Conservation (phyloP, 2,329 filamentous ascomycete genomes). For the Scedosporium apiospermum region DNA sequence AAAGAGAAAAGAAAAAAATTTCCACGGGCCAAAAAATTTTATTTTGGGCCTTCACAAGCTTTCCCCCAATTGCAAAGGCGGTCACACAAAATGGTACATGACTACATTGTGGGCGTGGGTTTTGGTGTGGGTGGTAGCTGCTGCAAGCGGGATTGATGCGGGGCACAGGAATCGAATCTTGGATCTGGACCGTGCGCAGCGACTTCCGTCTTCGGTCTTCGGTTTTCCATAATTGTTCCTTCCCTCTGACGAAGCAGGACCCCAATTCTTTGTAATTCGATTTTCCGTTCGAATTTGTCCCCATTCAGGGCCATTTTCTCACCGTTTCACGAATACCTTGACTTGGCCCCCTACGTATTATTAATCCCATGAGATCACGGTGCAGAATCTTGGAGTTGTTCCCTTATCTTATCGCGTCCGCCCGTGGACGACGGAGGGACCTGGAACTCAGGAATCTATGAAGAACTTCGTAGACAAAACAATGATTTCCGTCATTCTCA, state of each 20-base stretch:
- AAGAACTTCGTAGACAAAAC: too few relatives aligned
- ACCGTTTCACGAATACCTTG: too few relatives aligned
- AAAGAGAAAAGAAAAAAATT: constrained; percentile 23
- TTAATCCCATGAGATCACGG: too few relatives aligned
- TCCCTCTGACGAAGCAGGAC: background rate
- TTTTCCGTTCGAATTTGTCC: background rate
- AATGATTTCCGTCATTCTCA: background rate
- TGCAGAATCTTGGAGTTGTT: background rate
- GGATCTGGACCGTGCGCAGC: background rate
- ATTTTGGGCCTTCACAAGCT: constrained; percentile 26
- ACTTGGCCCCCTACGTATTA: too few relatives aligned
- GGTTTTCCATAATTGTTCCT: background rate
- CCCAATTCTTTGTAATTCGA: background rate
- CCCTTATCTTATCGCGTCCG: background rate
- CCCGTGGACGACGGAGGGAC: too few relatives aligned
- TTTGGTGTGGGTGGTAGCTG: background rate
- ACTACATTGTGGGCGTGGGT: background rate
- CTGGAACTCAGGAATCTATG: too few relatives aligned
- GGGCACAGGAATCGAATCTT: background rate
- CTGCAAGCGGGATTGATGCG: background rate
- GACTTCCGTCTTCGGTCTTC: background rate
- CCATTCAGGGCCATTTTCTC: too few relatives aligned
- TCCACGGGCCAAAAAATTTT: constrained; percentile 20
- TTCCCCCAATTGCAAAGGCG: too few relatives aligned
- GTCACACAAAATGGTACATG: too few relatives aligned